Evolutionary conservation across 1,284 basidiomycete genomes (phyloP).

Genomic region (Anthracocystis panici-leucophaei): DNA sequence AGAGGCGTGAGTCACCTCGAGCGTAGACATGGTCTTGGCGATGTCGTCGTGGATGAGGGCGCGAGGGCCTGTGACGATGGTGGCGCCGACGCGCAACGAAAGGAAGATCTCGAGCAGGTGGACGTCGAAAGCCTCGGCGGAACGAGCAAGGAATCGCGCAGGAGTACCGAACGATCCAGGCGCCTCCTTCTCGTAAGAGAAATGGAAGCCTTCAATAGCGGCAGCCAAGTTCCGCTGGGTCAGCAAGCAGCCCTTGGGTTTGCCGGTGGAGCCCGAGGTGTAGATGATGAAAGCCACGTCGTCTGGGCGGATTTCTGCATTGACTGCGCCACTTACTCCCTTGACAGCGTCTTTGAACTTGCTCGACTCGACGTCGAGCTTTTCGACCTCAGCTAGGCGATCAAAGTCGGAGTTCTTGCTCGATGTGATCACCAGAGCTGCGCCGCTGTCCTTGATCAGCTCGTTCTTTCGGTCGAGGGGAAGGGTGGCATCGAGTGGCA

Average conservation of each 20-base stretch:
- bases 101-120: slow-evolving; percentile 68
- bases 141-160: slow-evolving; percentile 64
- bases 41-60: slow-evolving; percentile 61
- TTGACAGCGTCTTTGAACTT: slow-evolving; percentile 13
- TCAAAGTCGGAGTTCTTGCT: slow-evolving; percentile 9
- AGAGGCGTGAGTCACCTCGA: slow-evolving; percentile 64
- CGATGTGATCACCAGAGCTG: slow-evolving; percentile 43
- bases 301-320: slow-evolving; percentile 8
- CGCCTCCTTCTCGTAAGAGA: slow-evolving; percentile 45
- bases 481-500: slow-evolving; percentile 68
- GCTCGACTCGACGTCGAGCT: slow-evolving; percentile 20
- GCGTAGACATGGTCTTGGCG: slow-evolving; percentile 55
- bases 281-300: slow-evolving; percentile 65
- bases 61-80: slow-evolving; percentile 64
- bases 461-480: slow-evolving; percentile 63
- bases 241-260: slow-evolving; percentile 64
- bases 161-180: slow-evolving; percentile 42
- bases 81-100: slow-evolving; percentile 62
- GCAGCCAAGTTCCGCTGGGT: slow-evolving; percentile 58
- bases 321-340: background rate
- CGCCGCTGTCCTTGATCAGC: slow-evolving; percentile 57
- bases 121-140: slow-evolving; percentile 68
- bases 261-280: slow-evolving; percentile 65
- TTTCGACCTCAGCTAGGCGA: background rate
- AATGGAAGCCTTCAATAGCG: slow-evolving; percentile 57